Conservation (phyloP, 1,284 basidiomycete species). For the Sporisorium reilianum region DNA sequence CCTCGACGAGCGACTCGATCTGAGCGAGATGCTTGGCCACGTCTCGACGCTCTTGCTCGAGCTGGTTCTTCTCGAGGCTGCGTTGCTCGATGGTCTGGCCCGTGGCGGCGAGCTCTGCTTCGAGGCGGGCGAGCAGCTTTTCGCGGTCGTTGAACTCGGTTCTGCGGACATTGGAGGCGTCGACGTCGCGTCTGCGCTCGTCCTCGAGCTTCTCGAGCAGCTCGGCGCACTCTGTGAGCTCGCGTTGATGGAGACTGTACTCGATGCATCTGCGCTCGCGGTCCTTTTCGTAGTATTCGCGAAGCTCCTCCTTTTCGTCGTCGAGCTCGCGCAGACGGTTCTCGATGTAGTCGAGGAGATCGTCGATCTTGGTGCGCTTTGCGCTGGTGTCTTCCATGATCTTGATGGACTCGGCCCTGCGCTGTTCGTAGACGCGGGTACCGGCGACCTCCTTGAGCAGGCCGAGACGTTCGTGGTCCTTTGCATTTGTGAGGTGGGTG, state of each 20-base stretch:
- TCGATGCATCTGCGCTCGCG: slow-evolving; percentile 93
- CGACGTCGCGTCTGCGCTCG: slow-evolving; percentile 80
- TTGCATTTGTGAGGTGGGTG: slow-evolving; percentile 95
- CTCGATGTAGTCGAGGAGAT: slow-evolving; percentile 90
- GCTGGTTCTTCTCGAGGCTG: slow-evolving; percentile 77
- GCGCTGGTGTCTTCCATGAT: slow-evolving; percentile 98
- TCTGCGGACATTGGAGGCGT: slow-evolving; percentile 81
- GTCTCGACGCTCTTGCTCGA: slow-evolving; percentile 77
- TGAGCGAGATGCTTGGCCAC: slow-evolving; percentile 76
- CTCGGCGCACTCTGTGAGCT: slow-evolving; percentile 87
- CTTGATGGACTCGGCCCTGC: slow-evolving; percentile 87
- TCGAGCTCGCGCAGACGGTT: slow-evolving; percentile 89
- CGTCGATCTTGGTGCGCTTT: slow-evolving; percentile 90
- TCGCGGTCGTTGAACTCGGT: slow-evolving; percentile 86
- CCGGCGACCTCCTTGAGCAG: slow-evolving; percentile 98
- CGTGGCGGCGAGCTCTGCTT: slow-evolving; percentile 79
- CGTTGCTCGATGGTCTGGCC: slow-evolving; percentile 81
- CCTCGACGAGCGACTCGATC: slow-evolving; percentile 80
- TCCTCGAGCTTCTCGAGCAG: slow-evolving; percentile 80
- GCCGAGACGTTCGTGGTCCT: slow-evolving; percentile 91
- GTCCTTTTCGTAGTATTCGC: slow-evolving; percentile 95
- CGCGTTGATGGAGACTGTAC: slow-evolving; percentile 91
- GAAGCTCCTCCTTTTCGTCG: slow-evolving; percentile 96
- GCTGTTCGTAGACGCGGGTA: slow-evolving; percentile 97
- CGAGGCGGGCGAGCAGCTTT: slow-evolving; percentile 78